phyloP scores from a whole-genome alignment of 2,329 filamentous ascomycete species.

The Fusarium chlamydosporum region DNA sequence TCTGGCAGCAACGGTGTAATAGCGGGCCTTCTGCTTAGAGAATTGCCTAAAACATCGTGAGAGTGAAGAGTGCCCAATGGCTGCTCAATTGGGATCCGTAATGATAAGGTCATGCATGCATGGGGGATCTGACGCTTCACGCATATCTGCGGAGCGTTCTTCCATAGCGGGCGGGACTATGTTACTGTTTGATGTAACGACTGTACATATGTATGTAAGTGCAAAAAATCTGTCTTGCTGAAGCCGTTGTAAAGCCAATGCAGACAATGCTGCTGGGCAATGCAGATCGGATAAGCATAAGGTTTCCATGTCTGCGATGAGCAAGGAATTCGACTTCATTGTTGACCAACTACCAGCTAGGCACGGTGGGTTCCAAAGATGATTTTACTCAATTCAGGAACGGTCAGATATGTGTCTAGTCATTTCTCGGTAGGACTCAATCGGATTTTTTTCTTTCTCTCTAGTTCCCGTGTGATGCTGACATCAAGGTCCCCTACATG shows the following conservation, averaged over 20 bases:
- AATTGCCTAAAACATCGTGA: slow-evolving; percentile 33
- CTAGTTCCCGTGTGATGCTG: slow-evolving; percentile 16
- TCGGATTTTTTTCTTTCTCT: slow-evolving; percentile 1
- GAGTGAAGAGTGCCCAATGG: slow-evolving; percentile 30
- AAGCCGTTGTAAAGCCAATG: slow-evolving; percentile 12
- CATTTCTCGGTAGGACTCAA: neutral
- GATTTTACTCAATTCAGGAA: neutral
- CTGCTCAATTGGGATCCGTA: slow-evolving; percentile 33
- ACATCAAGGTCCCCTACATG: slow-evolving; percentile 31
- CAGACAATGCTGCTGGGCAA: slow-evolving; percentile 18
- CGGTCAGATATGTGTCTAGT: neutral
- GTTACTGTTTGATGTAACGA: slow-evolving; percentile 16
- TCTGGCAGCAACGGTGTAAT: slow-evolving; percentile 21
- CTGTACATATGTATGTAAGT: slow-evolving; percentile 21
- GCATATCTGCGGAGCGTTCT: slow-evolving; percentile 45
- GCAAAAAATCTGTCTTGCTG: slow-evolving; percentile 14
- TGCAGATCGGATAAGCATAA: slow-evolving; percentile 33
- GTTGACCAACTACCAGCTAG: neutral
- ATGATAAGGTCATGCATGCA: slow-evolving; percentile 52
- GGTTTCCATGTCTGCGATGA: neutral
- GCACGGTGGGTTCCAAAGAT: neutral
- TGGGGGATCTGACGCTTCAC: slow-evolving; percentile 49
- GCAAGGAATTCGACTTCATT: neutral
- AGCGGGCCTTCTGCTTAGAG: slow-evolving; percentile 15
- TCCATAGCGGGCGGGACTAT: slow-evolving; percentile 36